phyloP scores from a whole-genome alignment of 2,329 filamentous ascomycete species.

The Penicillium sp. region DNA sequence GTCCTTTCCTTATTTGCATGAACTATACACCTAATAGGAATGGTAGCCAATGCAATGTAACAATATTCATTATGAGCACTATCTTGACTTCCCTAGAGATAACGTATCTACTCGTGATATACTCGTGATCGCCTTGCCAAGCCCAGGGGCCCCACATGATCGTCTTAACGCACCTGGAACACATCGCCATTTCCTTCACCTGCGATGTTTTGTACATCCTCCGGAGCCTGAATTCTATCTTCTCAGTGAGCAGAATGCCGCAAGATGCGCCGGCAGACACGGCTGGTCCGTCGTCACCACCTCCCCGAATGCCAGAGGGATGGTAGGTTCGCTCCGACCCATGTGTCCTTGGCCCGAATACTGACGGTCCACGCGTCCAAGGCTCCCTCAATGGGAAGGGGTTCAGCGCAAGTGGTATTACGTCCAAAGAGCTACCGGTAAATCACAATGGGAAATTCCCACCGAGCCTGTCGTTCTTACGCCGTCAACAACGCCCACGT shows the following conservation, averaged over 20 bases:
- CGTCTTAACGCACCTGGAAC: constrained; percentile 6
- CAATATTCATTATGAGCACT: not conserved
- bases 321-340: constrained; percentile 30
- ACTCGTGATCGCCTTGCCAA: constrained; percentile 20
- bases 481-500: constrained; percentile 33
- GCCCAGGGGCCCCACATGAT: constrained; percentile 22
- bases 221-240: not conserved
- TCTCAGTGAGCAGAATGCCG: constrained; percentile 21
- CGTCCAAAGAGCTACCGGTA: constrained; percentile 40
- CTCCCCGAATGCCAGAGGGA: constrained; percentile 39
- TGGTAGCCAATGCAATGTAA: not conserved
- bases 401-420: constrained; percentile 41
- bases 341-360: not conserved
- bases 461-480: constrained; percentile 41
- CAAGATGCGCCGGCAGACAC: constrained; percentile 36
- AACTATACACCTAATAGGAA: not conserved
- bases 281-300: constrained; percentile 39
- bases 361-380: constrained; percentile 14
- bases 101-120: constrained; percentile 1
- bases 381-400: constrained; percentile 44
- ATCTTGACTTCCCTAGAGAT: not conserved
- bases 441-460: constrained; percentile 43
- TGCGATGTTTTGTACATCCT: not conserved
- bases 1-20: not conserved
- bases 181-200: not conserved